A percentile compares a stretch with the other conserved stretches of the same genome.
Conservation (phyloP, 805 yeast genomes). For the Debaryomyces hansenii region DNA sequence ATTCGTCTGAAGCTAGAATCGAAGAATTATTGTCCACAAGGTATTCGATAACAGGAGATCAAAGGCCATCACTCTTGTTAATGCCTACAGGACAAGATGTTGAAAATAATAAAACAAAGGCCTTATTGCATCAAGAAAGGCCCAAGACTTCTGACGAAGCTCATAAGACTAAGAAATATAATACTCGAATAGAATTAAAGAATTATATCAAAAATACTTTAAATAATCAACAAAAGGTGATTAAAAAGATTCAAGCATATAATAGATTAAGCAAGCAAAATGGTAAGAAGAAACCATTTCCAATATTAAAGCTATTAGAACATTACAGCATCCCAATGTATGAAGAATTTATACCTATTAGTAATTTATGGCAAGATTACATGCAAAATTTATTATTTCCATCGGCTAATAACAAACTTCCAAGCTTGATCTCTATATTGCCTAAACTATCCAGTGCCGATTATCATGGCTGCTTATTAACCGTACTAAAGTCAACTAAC, state of each 20-base stretch:
- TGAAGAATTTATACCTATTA: constrained; percentile 53
- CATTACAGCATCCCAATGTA: constrained; percentile 38
- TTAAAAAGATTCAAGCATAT: constrained; percentile 35
- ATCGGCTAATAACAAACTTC: constrained; percentile 19
- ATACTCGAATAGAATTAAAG: constrained; percentile 43
- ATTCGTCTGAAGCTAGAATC: constrained; percentile 35
- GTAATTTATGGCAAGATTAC: constrained; percentile 74
- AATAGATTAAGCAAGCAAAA: constrained; percentile 15
- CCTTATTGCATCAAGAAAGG: constrained; percentile 15
- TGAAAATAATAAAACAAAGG: constrained; percentile 15
- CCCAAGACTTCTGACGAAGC: constrained; percentile 13
- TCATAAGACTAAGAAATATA: constrained; percentile 18
- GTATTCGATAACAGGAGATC: constrained; percentile 47
- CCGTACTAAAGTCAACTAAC: constrained; percentile 59
- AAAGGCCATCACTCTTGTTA: constrained; percentile 45
- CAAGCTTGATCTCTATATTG: constrained; percentile 34
- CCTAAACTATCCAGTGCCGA: constrained; percentile 74
- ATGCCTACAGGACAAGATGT: constrained; percentile 31
- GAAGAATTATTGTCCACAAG: constrained; percentile 43
- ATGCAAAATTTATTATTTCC: constrained; percentile 54
- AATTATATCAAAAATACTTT: constrained; percentile 38
- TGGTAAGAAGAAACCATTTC: constrained; percentile 23
- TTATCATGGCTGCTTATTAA: constrained; percentile 70
- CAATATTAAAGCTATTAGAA: constrained; percentile 20
- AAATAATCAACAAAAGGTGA: constrained; percentile 37